These are phyloP conservation scores for Hypoxylon sp. DNA, from an alignment of 2,329 filamentous ascomycete species.

Conservation along the genomic window DNA sequence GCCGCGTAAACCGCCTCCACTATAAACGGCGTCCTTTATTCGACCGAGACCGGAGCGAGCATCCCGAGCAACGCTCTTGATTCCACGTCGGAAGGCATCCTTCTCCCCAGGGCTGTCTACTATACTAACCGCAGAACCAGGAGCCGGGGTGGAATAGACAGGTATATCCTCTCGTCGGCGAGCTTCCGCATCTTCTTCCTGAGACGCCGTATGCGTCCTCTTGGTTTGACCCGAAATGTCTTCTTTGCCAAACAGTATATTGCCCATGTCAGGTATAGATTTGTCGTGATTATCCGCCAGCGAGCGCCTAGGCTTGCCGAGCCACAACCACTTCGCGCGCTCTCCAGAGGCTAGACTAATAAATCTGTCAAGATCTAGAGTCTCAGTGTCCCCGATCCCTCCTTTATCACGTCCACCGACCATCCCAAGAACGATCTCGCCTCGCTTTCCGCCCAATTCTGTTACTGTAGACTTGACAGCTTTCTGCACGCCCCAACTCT, in stretches of 20 bases:
- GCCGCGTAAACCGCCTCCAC: constrained; percentile 68
- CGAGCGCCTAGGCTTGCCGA: constrained; percentile 84
- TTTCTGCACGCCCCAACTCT: constrained; percentile 91
- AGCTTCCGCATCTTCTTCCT: constrained; percentile 65
- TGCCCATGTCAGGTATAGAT: constrained; percentile 60
- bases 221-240: constrained; percentile 63
- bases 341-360: constrained; percentile 83
- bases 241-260: constrained; percentile 69
- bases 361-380: constrained; percentile 87
- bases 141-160: constrained; percentile 59
- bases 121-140: constrained; percentile 62
- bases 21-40: constrained; percentile 82
- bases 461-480: constrained; percentile 96
- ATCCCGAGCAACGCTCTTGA: constrained; percentile 85
- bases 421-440: constrained; percentile 96
- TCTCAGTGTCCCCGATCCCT: constrained; percentile 93
- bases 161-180: constrained; percentile 62
- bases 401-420: constrained; percentile 88
- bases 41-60: constrained; percentile 85
- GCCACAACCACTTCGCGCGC: constrained; percentile 93
- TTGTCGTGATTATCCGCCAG: constrained; percentile 61
- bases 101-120: constrained; percentile 65
- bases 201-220: constrained; percentile 64
- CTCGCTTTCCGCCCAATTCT: constrained; percentile 92
- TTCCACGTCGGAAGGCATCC: constrained; percentile 72